Base-by-base conservation (phyloP, 495 filamentous ascomycete genomes). In the Aspergillus nanangensis region DNA sequence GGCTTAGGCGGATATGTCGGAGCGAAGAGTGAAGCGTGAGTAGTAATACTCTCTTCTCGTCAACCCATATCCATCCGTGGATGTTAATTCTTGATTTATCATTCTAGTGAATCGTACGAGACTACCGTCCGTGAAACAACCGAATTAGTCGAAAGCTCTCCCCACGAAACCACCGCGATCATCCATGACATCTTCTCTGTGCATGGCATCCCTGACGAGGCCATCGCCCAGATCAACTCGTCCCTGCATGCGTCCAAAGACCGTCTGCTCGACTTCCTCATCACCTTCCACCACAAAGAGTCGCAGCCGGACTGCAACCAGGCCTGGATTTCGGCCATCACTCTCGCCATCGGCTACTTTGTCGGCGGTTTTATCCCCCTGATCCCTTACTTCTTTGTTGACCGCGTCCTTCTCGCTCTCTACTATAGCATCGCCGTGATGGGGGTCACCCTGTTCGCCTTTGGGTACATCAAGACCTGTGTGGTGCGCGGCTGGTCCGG, bases 331-430 rank as follows among this genome's bases (percentile, higher is more conserved):
- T 81, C 79, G 23, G 74, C 76, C 21, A 57, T 79, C 18, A 83
- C 80, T 0, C 77, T 90, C n/a, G 80, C 83, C 0, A 52, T 82
- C 11, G 84, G 82, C 0, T 90, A 90, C 60, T 78, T 88, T 44
- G 59, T 90, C 17, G 87, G 86, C 20, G 87, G 87, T 1, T 73
- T 86, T 36, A 70, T 89, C 4, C 85, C 85, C 4, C 66, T 90
- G 8, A 67, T 87, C 38, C 87, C 86, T 4, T 90, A 90, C 57
- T 83, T 90, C 54, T 80, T 83, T 51, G 76, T 81, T 14, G 47
- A 61, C 2, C 55, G 72, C 24, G 78, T 88, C 4, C 60, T 70
- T 18, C 49, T 64, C 5, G 87, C 82, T n/a, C 60, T 91, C 50
- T 74, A 74, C 37, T 81, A 76, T 69, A 88, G 83, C 48, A 82